A percentile compares a stretch with the other conserved stretches of the same genome.
phyloP scores from a whole-genome alignment of 306 rosid species.

The Trifolium repens region DNA sequence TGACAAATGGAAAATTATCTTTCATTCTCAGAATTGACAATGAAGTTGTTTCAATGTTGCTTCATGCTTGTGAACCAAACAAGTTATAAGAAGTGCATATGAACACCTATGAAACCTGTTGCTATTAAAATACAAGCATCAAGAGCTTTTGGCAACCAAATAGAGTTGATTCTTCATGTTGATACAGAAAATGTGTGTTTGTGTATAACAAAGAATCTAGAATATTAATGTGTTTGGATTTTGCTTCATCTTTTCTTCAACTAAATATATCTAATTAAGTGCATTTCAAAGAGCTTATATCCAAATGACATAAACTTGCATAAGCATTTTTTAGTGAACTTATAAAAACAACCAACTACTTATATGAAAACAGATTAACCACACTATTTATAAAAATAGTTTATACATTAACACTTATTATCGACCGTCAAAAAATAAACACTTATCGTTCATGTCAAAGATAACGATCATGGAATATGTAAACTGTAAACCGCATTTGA shows the following conservation, averaged over 20 bases:
- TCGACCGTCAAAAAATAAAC: no score
- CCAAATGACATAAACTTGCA: not conserved
- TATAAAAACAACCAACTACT: not conserved
- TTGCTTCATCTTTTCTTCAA: slow-evolving; percentile 10
- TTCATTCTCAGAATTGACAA: not conserved
- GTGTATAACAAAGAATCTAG: not conserved
- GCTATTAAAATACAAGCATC: slow-evolving; percentile 11
- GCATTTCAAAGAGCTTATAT: not conserved
- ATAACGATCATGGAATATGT: not conserved
- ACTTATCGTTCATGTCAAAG: not conserved
- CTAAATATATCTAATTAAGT: not conserved
- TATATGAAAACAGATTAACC: not conserved
- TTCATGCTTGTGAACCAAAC: not conserved
- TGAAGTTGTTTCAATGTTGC: not conserved
- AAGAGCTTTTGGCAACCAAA: not conserved
- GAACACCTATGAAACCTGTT: not conserved
- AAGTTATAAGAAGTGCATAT: slow-evolving; percentile 7
- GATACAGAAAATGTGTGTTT: no score
- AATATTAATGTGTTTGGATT: not conserved
- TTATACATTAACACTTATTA: not conserved
- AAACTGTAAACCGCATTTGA: slow-evolving; percentile 27
- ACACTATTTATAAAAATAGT: no score
- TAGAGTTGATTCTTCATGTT: not conserved
- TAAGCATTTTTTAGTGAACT: not conserved
- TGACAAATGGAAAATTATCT: not conserved